Conservation (phyloP, 306 rosid species). For the Cucumis hystrix region DNA sequence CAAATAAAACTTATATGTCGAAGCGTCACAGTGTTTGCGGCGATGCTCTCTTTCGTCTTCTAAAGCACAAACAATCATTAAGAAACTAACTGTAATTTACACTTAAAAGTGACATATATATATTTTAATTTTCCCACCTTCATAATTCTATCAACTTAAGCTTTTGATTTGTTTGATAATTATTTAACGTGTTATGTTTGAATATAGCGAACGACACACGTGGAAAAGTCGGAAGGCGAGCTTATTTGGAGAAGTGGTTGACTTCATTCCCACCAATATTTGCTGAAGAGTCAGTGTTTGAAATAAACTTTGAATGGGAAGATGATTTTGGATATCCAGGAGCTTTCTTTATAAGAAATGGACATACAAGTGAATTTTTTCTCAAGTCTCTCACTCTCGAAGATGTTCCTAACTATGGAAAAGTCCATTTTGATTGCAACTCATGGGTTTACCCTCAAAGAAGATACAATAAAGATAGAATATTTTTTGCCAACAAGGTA, state of each 20-base stretch:
- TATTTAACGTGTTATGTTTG: no score
- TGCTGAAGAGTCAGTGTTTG: constrained; percentile 41
- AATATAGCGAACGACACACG: constrained; percentile 24
- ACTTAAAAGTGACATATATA: no score
- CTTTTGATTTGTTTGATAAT: no score
- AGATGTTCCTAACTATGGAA: constrained; percentile 51
- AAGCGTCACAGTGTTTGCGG: no score
- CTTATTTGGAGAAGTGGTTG: constrained; percentile 48
- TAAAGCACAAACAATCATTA: no score
- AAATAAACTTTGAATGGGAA: constrained; percentile 49
- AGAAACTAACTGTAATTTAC: no score
- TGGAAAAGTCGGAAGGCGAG: constrained; percentile 47
- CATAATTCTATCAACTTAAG: no score
- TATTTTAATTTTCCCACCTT: no score
- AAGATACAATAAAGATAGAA: constrained; percentile 38
- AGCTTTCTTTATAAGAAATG: constrained; percentile 48
- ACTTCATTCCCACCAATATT: constrained; percentile 24
- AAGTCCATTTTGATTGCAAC: constrained; percentile 58
- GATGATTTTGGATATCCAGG: constrained; percentile 50
- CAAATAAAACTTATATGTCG: no score
- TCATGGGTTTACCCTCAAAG: constrained; percentile 70
- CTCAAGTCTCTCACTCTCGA: constrained; percentile 51
- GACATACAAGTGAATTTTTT: constrained; percentile 61
- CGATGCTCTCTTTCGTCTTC: no score
- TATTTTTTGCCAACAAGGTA: constrained; percentile 78